Conservation (phyloP, 2,329 filamentous ascomycete species). For the Pseudogymnoascus sp. region DNA sequence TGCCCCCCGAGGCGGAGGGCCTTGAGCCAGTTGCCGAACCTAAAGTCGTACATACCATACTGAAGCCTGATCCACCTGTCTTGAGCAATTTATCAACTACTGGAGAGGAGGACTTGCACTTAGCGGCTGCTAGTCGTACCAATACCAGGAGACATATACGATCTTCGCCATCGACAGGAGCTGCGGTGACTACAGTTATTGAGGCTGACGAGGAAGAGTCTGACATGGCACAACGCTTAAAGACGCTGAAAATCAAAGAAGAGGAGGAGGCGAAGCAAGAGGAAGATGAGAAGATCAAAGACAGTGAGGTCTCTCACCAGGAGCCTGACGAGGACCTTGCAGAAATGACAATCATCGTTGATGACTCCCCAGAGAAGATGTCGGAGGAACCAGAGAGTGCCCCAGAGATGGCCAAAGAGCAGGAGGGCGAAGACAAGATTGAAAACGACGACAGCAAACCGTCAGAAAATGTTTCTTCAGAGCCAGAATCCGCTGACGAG, state of each 20-base stretch:
- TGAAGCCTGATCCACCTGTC: conserved; percentile 32
- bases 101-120: conserved; percentile 40
- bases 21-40: conserved; percentile 52
- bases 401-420: conserved; percentile 10
- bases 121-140: conserved; percentile 51
- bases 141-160: conserved; percentile 78
- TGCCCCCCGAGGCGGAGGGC: conserved; percentile 88
- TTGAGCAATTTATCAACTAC: conserved; percentile 22
- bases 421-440: conserved; percentile 16
- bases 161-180: conserved; percentile 73
- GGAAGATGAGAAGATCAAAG: background rate
- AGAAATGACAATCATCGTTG: conserved; percentile 14
- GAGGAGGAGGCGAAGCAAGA: conserved; percentile 28
- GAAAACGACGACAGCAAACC: conserved; percentile 15
- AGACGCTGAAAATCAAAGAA: conserved; percentile 42
- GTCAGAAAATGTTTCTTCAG: conserved; percentile 14
- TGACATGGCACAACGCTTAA: conserved; percentile 42
- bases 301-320: conserved; percentile 25
- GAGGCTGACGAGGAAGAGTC: conserved; percentile 74
- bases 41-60: conserved; percentile 31
- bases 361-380: conserved; percentile 21
- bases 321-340: conserved; percentile 12
- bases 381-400: conserved; percentile 23
- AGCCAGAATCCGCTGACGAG: conserved; percentile 11
- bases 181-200: conserved; percentile 71